Evolutionary conservation across 2,329 filamentous ascomycete species (phyloP).

Genomic region (Diaporthe sp.): DNA sequence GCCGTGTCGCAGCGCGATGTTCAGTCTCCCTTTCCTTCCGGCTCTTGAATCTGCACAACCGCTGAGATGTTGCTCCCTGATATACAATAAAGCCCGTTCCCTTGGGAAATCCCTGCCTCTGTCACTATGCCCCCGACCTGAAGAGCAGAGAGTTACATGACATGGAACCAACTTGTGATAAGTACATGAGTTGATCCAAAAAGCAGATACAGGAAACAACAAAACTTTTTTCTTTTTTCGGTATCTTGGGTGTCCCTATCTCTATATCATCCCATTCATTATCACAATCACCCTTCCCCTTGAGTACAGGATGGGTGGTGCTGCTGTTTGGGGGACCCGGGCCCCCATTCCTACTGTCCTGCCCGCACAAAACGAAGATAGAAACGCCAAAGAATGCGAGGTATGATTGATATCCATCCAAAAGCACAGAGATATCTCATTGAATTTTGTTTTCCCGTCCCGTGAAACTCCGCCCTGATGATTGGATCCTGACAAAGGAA

Average conservation of each 20-base stretch:
- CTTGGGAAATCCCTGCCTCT: not conserved
- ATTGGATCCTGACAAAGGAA: slow-evolving; percentile 32
- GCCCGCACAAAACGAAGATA: slow-evolving; percentile 1
- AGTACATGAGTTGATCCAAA: slow-evolving; percentile 29
- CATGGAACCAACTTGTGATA: not conserved
- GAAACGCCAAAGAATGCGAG: slow-evolving; percentile 39
- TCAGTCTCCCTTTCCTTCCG: not conserved
- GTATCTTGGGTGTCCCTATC: slow-evolving; percentile 23
- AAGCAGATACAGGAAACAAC: slow-evolving; percentile 12
- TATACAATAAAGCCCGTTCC: not conserved
- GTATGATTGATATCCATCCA: slow-evolving; percentile 38
- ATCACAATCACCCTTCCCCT: slow-evolving; percentile 16
- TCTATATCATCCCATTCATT: slow-evolving; percentile 35
- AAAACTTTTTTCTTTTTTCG: slow-evolving; percentile 29
- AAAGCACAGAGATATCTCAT: slow-evolving; percentile 32
- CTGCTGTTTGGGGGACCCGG: not conserved
- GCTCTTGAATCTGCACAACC: not conserved
- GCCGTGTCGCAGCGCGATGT: not conserved
- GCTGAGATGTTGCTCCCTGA: not conserved
- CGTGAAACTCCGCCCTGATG: slow-evolving; percentile 35
- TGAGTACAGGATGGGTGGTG: not conserved
- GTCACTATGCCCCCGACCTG: not conserved
- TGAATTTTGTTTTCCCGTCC: slow-evolving; percentile 32
- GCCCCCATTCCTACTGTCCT: slow-evolving; percentile 20
- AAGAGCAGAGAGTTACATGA: not conserved